A percentile compares a stretch with the other conserved stretches of the same genome.
Evolutionary conservation across 176 grass and related monocot species (phyloP).

Genomic region (Oryza brachyantha): DNA sequence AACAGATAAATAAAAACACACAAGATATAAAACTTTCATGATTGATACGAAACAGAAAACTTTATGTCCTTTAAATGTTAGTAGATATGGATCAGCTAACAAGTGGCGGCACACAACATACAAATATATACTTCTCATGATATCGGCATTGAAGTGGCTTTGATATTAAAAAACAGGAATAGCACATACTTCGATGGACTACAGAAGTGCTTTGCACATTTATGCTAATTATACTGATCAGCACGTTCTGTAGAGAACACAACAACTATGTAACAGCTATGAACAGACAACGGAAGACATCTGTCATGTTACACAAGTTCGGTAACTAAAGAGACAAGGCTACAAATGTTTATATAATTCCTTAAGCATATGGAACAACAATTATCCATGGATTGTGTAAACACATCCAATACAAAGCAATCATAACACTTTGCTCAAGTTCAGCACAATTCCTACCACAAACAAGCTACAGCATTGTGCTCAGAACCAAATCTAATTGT

Average conservation of each 20-base stretch:
- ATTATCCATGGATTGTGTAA: neutral
- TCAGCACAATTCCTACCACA: neutral
- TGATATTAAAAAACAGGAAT: constrained; percentile 7
- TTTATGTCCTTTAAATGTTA: constrained; percentile 6
- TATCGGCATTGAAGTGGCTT: neutral
- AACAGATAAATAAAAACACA: neutral
- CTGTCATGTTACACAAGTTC: neutral
- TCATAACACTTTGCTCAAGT: neutral
- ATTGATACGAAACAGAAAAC: neutral
- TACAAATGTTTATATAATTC: neutral
- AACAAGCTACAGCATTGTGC: neutral
- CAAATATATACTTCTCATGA: neutral
- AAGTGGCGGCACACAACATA: neutral
- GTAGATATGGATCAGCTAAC: constrained; percentile 19
- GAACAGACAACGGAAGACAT: neutral
- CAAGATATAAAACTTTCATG: constrained; percentile 4
- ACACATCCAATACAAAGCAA: neutral
- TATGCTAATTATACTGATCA: neutral
- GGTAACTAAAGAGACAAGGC: neutral
- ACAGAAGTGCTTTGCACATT: neutral
- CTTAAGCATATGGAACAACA: neutral
- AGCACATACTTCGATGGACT: neutral
- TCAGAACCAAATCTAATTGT: constrained; percentile 25
- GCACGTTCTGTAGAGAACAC: neutral
- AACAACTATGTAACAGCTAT: neutral